Conservation (phyloP, 768 basidiomycete species). For the Rhizopogon rudus region DNA sequence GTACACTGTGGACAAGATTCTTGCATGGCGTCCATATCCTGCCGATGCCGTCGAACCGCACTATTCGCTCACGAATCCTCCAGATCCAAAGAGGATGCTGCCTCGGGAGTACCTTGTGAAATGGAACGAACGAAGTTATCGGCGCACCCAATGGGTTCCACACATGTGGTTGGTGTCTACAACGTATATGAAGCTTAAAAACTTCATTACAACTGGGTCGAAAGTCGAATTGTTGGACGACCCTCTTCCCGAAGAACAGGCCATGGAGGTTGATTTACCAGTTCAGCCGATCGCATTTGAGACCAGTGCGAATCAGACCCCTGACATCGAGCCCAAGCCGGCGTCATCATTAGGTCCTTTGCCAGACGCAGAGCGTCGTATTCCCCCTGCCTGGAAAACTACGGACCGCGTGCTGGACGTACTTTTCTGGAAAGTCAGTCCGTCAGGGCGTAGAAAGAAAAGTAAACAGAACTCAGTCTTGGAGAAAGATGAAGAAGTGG, state of each 20-base stretch:
- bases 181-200: conserved; percentile 61
- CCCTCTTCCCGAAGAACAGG: conserved; percentile 25
- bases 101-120: conserved; percentile 95
- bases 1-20: conserved; percentile 73
- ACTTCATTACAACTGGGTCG: conserved; percentile 69
- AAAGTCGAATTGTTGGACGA: conserved; percentile 60
- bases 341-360: conserved; percentile 33
- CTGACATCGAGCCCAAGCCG: conserved; percentile 26
- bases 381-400: conserved; percentile 81
- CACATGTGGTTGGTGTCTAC: conserved; percentile 84
- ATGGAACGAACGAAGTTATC: conserved; percentile 77
- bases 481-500: conserved; percentile 24
- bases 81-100: conserved; percentile 53
- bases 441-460: conserved; percentile 15
- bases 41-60: conserved; percentile 52
- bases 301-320: conserved; percentile 31
- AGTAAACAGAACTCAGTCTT: conserved; percentile 11
- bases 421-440: conserved; percentile 50
- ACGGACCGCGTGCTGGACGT: conserved; percentile 91
- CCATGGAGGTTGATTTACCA: conserved; percentile 24
- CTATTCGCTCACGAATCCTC: conserved; percentile 31
- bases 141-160: conserved; percentile 83
- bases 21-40: conserved; percentile 89
- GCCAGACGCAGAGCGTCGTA: conserved; percentile 66
- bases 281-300: conserved; percentile 33